These are phyloP conservation scores for Cryptosporidium ryanae DNA, from an alignment of 169 alveolate genomes.

Conservation along the genomic window DNA sequence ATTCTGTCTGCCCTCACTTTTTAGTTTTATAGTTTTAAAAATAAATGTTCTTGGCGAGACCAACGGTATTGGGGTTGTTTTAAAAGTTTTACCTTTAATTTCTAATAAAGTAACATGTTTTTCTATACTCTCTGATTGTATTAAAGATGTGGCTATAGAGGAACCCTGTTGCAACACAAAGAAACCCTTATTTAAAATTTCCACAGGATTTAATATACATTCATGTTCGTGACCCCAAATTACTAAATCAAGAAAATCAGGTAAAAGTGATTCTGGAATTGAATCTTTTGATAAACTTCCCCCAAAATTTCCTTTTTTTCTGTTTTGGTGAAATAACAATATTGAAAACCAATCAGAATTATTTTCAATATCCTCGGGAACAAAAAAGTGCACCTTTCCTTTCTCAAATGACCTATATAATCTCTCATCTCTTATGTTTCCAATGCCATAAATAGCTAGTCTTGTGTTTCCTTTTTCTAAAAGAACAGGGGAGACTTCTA, in stretches of 20 bases:
- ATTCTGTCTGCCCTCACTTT: not conserved
- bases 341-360: slow-evolving; percentile 88
- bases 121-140: slow-evolving; percentile 90
- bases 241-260: slow-evolving; percentile 89
- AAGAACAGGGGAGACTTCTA: slow-evolving; percentile 90
- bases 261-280: slow-evolving; percentile 88
- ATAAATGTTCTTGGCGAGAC: slow-evolving; percentile 89
- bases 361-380: slow-evolving; percentile 82
- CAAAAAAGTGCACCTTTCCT: slow-evolving; percentile 86
- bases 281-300: slow-evolving; percentile 88
- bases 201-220: slow-evolving; percentile 85
- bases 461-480: slow-evolving; percentile 89
- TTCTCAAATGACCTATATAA: slow-evolving; percentile 89
- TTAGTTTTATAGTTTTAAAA: slow-evolving; percentile 66
- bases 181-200: slow-evolving; percentile 85
- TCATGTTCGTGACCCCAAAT: slow-evolving; percentile 98
- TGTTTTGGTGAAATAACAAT: slow-evolving; percentile 95
- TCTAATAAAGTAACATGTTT: slow-evolving; percentile 91
- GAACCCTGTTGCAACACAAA: slow-evolving; percentile 92
- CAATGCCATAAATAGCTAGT: slow-evolving; percentile 96
- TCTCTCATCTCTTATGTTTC: slow-evolving; percentile 95
- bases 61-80: slow-evolving; percentile 89
- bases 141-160: slow-evolving; percentile 93
- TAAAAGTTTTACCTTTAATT: slow-evolving; percentile 83
- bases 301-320: slow-evolving; percentile 88